Evolutionary conservation across 1,139 yeast genomes (phyloP).

Genomic region (Suhomyces chickasaworum): DNA sequence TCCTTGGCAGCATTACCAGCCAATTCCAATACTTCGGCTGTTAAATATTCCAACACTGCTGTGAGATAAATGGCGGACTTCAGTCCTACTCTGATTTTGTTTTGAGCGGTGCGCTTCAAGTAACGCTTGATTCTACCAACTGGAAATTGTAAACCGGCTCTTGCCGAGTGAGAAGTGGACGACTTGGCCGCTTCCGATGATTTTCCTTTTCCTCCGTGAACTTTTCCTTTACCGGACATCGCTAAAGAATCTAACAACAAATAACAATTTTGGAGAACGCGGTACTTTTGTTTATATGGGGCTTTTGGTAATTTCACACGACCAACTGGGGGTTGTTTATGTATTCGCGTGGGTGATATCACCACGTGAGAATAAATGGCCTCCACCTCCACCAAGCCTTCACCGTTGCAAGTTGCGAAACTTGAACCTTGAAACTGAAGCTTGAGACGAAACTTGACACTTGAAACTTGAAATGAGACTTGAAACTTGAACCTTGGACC

Average conservation of each 20-base stretch:
- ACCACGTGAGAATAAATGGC: too few species aligned
- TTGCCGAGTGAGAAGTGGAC: slow-evolving; percentile 88
- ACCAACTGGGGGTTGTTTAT: slow-evolving; percentile 8
- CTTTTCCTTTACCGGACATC: slow-evolving; percentile 89
- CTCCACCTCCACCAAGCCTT: not conserved
- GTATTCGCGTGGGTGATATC: slow-evolving; percentile 4
- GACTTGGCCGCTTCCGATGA: slow-evolving; percentile 69
- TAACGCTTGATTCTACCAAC: slow-evolving; percentile 98
- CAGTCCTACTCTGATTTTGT: slow-evolving; percentile 94
- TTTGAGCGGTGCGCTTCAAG: slow-evolving; percentile 87
- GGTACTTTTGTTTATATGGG: slow-evolving; percentile 14
- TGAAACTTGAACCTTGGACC: too few species aligned
- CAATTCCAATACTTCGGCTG: slow-evolving; percentile 97
- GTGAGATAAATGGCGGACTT: slow-evolving; percentile 97
- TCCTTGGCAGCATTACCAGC: slow-evolving; percentile 99
- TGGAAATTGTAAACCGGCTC: slow-evolving; percentile 98
- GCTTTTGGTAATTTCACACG: slow-evolving; percentile 10
- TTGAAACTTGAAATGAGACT: too few species aligned
- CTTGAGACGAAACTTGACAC: too few species aligned
- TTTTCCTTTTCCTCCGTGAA: slow-evolving; percentile 95
- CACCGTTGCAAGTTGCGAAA: too few species aligned
- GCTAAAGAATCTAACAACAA: slow-evolving; percentile 14
- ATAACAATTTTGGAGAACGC: slow-evolving; percentile 12
- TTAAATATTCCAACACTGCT: slow-evolving; percentile 94
- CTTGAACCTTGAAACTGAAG: not conserved